These are phyloP conservation scores for Vanilla planifolia DNA, from an alignment of 106 monocot genomes.

Conservation along the genomic window DNA sequence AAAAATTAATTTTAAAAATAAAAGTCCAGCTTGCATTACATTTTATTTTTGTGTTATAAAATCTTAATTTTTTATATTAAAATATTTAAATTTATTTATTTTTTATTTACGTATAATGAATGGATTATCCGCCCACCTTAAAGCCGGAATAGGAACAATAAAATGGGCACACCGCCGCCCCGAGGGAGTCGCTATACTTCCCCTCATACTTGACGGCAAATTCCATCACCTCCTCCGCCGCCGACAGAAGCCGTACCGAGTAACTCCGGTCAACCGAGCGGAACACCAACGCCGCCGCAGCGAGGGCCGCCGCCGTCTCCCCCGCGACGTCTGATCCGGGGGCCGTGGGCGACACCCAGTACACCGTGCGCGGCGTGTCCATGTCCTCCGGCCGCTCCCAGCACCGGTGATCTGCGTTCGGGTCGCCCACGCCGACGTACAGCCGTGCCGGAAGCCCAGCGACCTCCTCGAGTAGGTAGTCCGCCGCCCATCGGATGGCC, in stretches of 20 bases:
- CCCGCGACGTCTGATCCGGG: conserved; percentile 62
- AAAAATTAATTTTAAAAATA: too few relatives aligned
- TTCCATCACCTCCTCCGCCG: conserved; percentile 29
- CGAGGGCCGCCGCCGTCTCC: conserved; percentile 57
- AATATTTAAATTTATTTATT: not conserved
- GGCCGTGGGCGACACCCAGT: conserved; percentile 31
- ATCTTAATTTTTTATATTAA: too few relatives aligned
- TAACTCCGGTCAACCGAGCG: conserved; percentile 21
- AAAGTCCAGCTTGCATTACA: too few relatives aligned
- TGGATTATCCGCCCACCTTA: conserved; percentile 31
- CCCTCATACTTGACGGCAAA: conserved; percentile 48
- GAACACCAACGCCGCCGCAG: conserved; percentile 52
- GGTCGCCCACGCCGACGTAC: conserved; percentile 39
- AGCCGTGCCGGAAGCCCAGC: conserved; percentile 16
- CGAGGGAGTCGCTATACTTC: conserved; percentile 45
- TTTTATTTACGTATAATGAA: not conserved
- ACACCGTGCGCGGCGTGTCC: conserved; percentile 45
- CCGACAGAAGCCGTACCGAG: conserved; percentile 26
- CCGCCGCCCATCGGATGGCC: conserved; percentile 49
- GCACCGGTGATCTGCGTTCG: conserved; percentile 38
- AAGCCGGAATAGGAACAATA: conserved; percentile 74
- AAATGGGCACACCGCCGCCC: conserved; percentile 37
- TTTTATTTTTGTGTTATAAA: too few relatives aligned
- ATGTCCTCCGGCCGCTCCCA: conserved; percentile 65
- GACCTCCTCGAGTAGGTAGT: conserved; percentile 59